Base-by-base conservation (phyloP, 495 filamentous ascomycete genomes). In the Lepidopterella palustris region DNA sequence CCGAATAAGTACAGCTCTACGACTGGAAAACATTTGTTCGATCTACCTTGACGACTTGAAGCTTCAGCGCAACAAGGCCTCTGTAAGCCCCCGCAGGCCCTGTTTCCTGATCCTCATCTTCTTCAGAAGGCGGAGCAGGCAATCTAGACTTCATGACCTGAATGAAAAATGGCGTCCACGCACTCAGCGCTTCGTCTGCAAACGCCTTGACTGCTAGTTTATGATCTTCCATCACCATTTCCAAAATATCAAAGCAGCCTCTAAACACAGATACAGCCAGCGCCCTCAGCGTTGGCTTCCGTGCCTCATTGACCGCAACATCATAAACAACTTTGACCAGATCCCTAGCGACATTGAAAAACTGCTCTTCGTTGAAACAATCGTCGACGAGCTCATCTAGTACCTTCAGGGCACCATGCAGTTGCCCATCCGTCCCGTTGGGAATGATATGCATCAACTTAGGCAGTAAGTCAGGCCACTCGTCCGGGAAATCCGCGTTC, bases 161-260 rank as follows among this genome's bases (percentile, higher is more conserved):
- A 27, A 84, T 71, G 72, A 97, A 88, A 76, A 96, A 95, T 2
- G 93, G 90, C 45, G 86, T 84, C 93, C 93, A 98, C 24, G 78
- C 81, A 50, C 76, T 79, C 42, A 97, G 78, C 0, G 88, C 82
- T 68, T 92, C 86, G 65, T 95, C 89, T 57, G 92, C 90, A 68
- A 98, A 98, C 1, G 78, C 79, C 70, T 88, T 90, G 52, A 98
- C 89, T 27, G 86, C 87, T 40, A 75, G 79, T 68, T 88, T 87
- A 72, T 97, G 88, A 59, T 91, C 88, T 59, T 96, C 91, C 75
- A 95, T 85, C 58, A 97, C 87, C 79, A 95, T 92, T 71, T 97
- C 91, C 77, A 98, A 81, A 53, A 90, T 90, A 72, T 97, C 90
- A 69, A 97, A 92, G 72, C 88, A 95, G 24, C 84, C 83, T 21